These are phyloP conservation scores for Cercospora sesami DNA, from an alignment of 2,329 filamentous ascomycete genomes.

Conservation along the genomic window DNA sequence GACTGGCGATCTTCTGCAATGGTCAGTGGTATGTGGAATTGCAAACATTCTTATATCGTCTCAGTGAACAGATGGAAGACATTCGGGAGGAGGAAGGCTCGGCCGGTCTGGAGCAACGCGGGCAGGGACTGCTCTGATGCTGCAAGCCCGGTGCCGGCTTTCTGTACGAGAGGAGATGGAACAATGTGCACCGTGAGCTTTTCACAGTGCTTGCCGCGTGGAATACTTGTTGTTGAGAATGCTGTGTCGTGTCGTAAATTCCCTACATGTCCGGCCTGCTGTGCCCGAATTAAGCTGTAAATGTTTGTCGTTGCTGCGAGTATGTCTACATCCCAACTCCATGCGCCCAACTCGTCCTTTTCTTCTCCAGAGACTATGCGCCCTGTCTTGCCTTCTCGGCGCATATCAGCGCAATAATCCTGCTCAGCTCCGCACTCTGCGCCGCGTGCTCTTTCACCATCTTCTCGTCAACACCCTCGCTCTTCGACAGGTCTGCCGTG, in stretches of 20 bases:
- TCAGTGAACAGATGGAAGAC: background rate
- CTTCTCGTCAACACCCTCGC: slow-evolving; percentile 48
- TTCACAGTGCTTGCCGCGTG: background rate
- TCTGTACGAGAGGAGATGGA: no score
- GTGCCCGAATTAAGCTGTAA: background rate
- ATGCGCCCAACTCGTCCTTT: background rate
- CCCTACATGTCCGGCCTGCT: background rate
- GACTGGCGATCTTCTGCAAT: background rate
- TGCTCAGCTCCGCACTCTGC: slow-evolving; percentile 51
- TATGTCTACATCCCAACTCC: background rate
- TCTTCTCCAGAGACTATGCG: background rate
- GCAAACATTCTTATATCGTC: background rate
- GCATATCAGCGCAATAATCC: slow-evolving; percentile 55
- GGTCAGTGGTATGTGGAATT: background rate
- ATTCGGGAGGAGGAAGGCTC: background rate
- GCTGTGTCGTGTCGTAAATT: background rate
- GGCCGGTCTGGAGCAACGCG: no score
- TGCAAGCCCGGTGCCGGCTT: no score
- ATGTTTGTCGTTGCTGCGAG: background rate
- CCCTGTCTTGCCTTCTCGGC: slow-evolving; percentile 53
- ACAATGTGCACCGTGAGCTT: no score
- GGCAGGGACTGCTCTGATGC: no score
- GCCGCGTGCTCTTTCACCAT: slow-evolving; percentile 53
- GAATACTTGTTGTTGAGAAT: background rate
- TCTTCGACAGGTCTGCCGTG: slow-evolving; percentile 49